Conservation (phyloP, 768 basidiomycete species). For the Tylopilus vinaceipallidus region DNA sequence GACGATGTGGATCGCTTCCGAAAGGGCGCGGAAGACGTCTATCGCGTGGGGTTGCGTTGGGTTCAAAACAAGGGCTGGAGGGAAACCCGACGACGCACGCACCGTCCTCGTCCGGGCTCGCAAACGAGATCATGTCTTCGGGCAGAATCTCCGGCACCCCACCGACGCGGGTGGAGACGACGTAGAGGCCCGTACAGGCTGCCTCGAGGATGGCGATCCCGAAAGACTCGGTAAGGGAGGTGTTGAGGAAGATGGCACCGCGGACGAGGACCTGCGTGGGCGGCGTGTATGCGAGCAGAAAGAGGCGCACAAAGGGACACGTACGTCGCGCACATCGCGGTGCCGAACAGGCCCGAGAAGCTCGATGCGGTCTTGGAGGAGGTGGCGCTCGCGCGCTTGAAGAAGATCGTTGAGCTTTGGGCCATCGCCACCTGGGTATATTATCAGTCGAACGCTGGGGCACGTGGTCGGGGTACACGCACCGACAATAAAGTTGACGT, state of each 20-base stretch:
- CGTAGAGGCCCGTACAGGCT: constrained; percentile 90
- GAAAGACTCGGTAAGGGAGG: constrained; percentile 93
- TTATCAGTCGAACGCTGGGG: too few relatives aligned
- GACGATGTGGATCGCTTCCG: constrained; percentile 75
- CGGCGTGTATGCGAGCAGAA: neutral
- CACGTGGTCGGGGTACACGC: neutral
- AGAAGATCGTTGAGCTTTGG: constrained; percentile 93
- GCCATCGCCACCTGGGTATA: constrained; percentile 87
- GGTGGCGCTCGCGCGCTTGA: constrained; percentile 91
- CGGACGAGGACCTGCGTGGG: constrained; percentile 69
- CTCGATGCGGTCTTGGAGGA: constrained; percentile 89
- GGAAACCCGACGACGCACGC: constrained; percentile 21
- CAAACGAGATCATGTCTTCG: constrained; percentile 92
- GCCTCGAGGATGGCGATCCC: constrained; percentile 98
- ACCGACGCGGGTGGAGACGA: constrained; percentile 91
- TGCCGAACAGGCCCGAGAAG: constrained; percentile 81
- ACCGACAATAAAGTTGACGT: constrained; percentile 90
- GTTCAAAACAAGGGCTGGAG: too few relatives aligned
- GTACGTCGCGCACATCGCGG: constrained; percentile 77
- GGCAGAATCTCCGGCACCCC: constrained; percentile 96
- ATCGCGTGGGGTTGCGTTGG: neutral
- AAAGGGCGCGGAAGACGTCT: constrained; percentile 86
- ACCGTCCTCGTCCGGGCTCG: constrained; percentile 94
- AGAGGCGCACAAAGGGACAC: constrained; percentile 16
- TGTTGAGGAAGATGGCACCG: constrained; percentile 92